phyloP scores from a whole-genome alignment of 495 filamentous ascomycete species.

The Penicillium steckii region DNA sequence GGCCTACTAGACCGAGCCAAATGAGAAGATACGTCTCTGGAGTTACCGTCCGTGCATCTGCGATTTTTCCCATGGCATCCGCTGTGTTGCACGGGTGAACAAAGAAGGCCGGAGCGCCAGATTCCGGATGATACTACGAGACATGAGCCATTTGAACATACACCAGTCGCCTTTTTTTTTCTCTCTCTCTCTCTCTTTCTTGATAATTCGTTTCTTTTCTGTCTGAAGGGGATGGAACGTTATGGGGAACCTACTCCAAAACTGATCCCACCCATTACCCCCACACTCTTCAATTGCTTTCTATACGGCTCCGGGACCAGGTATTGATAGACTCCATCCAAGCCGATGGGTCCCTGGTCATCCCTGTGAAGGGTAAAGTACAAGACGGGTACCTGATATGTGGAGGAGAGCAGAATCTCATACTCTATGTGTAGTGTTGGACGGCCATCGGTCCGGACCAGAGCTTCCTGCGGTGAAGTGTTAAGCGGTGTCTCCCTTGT shows the following conservation, averaged over 20 bases:
- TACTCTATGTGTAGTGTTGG: conserved; percentile 47
- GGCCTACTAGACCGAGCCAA: conserved; percentile 78
- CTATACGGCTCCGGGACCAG: conserved; percentile 67
- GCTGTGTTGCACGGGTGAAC: conserved; percentile 85
- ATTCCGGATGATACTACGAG: conserved; percentile 74
- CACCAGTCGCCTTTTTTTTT: conserved; percentile 1
- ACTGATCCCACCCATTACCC: conserved; percentile 73
- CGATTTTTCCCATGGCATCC: conserved; percentile 62
- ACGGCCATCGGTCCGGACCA: conserved; percentile 27
- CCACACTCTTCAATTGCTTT: conserved; percentile 53
- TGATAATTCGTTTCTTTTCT: not conserved
- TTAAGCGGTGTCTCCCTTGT: not conserved
- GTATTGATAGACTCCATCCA: conserved; percentile 67
- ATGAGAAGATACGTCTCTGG: conserved; percentile 70
- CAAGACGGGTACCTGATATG: conserved; percentile 53
- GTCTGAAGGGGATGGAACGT: not conserved
- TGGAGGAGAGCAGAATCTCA: conserved; percentile 50
- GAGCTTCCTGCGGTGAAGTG: conserved; percentile 38
- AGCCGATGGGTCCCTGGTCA: conserved; percentile 55
- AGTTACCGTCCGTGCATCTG: conserved; percentile 47
- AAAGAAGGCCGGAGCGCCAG: conserved; percentile 72
- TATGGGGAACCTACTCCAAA: conserved; percentile 60
- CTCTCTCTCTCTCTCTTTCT: not conserved
- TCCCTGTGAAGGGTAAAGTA: conserved; percentile 58
- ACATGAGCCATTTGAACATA: conserved; percentile 38